Evolutionary conservation across 208 protist genomes (phyloP).

Genomic region (Wallacemonas rigidus): DNA sequence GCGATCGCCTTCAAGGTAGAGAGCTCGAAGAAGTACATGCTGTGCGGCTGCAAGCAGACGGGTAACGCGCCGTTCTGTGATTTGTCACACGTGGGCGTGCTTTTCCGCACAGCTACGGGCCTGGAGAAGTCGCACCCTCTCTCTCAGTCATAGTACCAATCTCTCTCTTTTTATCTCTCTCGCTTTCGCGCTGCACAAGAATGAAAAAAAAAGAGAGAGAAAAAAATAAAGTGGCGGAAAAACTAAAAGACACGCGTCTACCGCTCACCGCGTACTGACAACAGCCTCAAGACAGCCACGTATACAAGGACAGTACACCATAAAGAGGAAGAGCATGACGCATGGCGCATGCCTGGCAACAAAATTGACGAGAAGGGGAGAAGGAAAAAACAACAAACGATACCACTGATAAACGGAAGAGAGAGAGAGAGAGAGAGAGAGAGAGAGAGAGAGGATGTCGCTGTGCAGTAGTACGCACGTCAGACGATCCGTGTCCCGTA

Average conservation of each 20-base stretch:
- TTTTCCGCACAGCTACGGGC: slow-evolving; percentile 59
- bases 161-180: not conserved
- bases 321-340: too few relatives aligned
- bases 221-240: not conserved
- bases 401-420: slow-evolving; percentile 2
- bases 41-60: slow-evolving; percentile 84
- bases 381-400: slow-evolving; percentile 2
- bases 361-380: not conserved
- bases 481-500: too few relatives aligned
- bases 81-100: slow-evolving; percentile 68
- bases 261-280: too few relatives aligned
- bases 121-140: slow-evolving; percentile 37
- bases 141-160: slow-evolving; percentile 1
- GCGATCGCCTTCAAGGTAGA: slow-evolving; percentile 64
- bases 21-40: slow-evolving; percentile 48
- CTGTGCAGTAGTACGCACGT: too few relatives aligned
- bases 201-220: not conserved
- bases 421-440: slow-evolving; percentile 18
- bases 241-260: not conserved
- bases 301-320: too few relatives aligned
- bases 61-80: slow-evolving; percentile 69
- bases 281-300: too few relatives aligned
- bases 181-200: not conserved
- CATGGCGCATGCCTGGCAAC: too few relatives aligned
- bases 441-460: slow-evolving; percentile 4